Evolutionary conservation across 179 eudicot species (phyloP).

Genomic region (Nepenthes alata): DNA sequence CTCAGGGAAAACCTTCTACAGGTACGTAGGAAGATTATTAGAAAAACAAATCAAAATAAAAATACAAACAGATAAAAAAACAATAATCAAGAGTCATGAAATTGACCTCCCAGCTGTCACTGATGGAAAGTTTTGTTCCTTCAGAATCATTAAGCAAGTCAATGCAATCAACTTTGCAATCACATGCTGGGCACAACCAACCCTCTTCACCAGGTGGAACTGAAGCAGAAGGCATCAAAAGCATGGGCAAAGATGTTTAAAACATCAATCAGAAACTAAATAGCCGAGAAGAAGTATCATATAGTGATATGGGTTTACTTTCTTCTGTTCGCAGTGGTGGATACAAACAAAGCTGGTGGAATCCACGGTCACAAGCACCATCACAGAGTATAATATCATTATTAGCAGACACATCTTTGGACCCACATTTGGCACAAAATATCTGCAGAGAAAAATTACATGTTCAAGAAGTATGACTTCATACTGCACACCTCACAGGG

Average conservation of each 20-base stretch:
- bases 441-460: slow-evolving; percentile 44
- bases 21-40: slow-evolving; percentile 1
- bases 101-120: slow-evolving; percentile 81
- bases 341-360: slow-evolving; percentile 83
- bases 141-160: slow-evolving; percentile 70
- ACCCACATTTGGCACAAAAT: slow-evolving; percentile 89
- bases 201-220: slow-evolving; percentile 96
- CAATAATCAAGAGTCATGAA: slow-evolving; percentile 1
- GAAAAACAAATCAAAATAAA: neutral
- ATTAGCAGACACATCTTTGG: slow-evolving; percentile 41
- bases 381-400: slow-evolving; percentile 97
- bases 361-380: slow-evolving; percentile 94
- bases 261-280: neutral
- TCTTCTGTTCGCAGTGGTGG: slow-evolving; percentile 85
- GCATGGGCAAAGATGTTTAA: slow-evolving; percentile 4
- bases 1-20: slow-evolving; percentile 87
- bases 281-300: slow-evolving; percentile 6
- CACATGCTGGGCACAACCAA: slow-evolving; percentile 99
- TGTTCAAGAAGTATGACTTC: neutral
- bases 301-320: slow-evolving; percentile 38
- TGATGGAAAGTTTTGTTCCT: slow-evolving; percentile 47
- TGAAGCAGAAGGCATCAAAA: slow-evolving; percentile 21
- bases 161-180: slow-evolving; percentile 86
- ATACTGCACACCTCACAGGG: neutral
- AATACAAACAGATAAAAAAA: neutral